These are phyloP conservation scores for Penicillium canescens DNA, from an alignment of 495 filamentous ascomycete species.

Conservation along the genomic window DNA sequence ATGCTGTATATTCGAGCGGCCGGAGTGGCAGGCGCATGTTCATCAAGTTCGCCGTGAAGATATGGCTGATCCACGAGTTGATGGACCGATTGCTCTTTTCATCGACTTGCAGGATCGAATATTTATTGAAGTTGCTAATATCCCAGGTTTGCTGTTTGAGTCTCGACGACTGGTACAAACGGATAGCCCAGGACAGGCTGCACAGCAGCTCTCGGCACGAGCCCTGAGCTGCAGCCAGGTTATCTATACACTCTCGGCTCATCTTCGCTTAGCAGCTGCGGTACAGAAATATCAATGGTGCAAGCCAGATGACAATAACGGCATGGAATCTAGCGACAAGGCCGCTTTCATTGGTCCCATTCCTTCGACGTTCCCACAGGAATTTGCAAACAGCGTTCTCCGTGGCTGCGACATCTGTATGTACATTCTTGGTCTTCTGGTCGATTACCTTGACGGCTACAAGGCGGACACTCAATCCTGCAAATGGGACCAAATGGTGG, in stretches of 20 bases:
- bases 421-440: constrained; percentile 16
- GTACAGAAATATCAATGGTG: constrained; percentile 8
- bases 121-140: constrained; percentile 22
- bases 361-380: constrained; percentile 19
- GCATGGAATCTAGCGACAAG: neutral
- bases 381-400: constrained; percentile 23
- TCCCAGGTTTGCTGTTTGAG: constrained; percentile 19
- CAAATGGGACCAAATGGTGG: neutral
- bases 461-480: neutral
- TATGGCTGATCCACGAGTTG: constrained; percentile 14
- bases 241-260: constrained; percentile 7
- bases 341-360: constrained; percentile 18
- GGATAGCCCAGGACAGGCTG: neutral
- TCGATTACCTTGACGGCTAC: constrained; percentile 10
- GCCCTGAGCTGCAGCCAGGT: constrained; percentile 6
- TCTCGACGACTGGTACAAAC: constrained; percentile 8
- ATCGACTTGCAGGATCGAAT: constrained; percentile 26
- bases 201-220: neutral
- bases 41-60: constrained; percentile 24
- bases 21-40: constrained; percentile 32
- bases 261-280: constrained; percentile 15
- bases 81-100: constrained; percentile 17
- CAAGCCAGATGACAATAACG: neutral
- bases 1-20: constrained; percentile 24
- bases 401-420: constrained; percentile 18